Percentiles rank a stretch among this genome's conserved stretches.
These are phyloP conservation scores for Dendrobium nobile DNA, from an alignment of 106 monocot genomes.

Conservation along the genomic window DNA sequence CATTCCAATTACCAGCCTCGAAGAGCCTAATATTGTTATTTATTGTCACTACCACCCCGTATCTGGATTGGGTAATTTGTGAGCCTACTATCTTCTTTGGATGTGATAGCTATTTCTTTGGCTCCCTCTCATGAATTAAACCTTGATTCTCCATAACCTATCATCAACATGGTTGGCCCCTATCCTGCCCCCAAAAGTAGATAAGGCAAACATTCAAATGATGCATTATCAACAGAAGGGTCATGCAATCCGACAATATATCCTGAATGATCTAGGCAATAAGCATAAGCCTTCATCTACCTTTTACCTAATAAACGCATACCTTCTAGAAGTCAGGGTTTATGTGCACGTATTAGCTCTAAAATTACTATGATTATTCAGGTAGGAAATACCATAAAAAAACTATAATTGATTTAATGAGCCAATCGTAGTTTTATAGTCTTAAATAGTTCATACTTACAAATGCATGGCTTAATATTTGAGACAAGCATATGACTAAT, in stretches of 20 bases:
- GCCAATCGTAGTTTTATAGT: background rate
- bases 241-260: constrained; percentile 10
- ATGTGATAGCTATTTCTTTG: constrained; percentile 15
- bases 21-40: constrained; percentile 12
- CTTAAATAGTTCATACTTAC: background rate
- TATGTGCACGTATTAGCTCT: constrained; percentile 34
- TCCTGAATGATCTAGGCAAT: constrained; percentile 12
- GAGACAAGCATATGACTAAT: no score
- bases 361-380: constrained; percentile 26
- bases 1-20: constrained; percentile 12
- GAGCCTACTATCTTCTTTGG: constrained; percentile 9
- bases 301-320: no score
- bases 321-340: constrained; percentile 28
- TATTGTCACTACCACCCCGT: constrained; percentile 19
- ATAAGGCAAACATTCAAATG: constrained; percentile 15
- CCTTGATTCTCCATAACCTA: constrained; percentile 12
- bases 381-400: constrained; percentile 23
- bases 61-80: constrained; percentile 14
- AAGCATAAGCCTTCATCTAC: constrained; percentile 19
- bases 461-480: no score
- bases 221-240: constrained; percentile 4
- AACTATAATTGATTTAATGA: no score
- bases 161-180: constrained; percentile 15
- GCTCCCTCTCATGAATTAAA: constrained; percentile 17
- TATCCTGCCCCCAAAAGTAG: constrained; percentile 13